Base-by-base conservation (phyloP, 495 filamentous ascomycete genomes). In the Endocarpon pusillum region DNA sequence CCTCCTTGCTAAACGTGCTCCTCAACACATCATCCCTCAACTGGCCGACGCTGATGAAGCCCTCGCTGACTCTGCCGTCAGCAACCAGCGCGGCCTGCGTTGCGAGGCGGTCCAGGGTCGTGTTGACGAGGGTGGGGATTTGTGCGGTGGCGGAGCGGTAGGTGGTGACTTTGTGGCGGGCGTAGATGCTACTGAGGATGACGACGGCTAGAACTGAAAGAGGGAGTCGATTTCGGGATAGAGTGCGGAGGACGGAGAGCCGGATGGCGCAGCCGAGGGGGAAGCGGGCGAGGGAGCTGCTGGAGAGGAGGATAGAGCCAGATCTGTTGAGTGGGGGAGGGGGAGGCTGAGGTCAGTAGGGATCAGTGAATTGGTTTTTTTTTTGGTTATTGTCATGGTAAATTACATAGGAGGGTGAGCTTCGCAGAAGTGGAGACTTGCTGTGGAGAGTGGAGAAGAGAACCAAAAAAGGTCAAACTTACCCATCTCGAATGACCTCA, bases 221-320 rank as follows among this genome's bases (percentile, higher is more conserved):
- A 68, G 77, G 62, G 72, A 91, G 62, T 82, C 89, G 73, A 94
- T 96, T 70, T 77, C 78, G 69, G 69, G 81, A 75, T 81, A 94
- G 56, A 67, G 87, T 72, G 73, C 80, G 77, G 64, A 81, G 71
- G 70, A 91, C 59, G 62, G 83, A 84, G 63, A 86, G 74, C 62
- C 71, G 71, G 81, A 86, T 45, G 61, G 81, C 71, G 64, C 91
- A 99, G 61, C 55, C 47, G 75, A 93, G 64, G 59, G 85, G 68
- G 74, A 96, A 63, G 47, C 76, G 68, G 67, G 82, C 74, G 75
- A 89, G 76, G 61, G 85, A 92, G n/a, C n/a, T n/a, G n/a, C n/a
- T n/a, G n/a, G n/a, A n/a, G n/a, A 64, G 61, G 69, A 58, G 74
- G 75, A 47, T 61, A 57, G 55, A 77, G 57, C 40, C 12, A 31